A percentile compares a stretch with the other conserved stretches of the same genome.
Conservation (phyloP, 2,329 filamentous ascomycete genomes). For the Hirsutella thompsonii region DNA sequence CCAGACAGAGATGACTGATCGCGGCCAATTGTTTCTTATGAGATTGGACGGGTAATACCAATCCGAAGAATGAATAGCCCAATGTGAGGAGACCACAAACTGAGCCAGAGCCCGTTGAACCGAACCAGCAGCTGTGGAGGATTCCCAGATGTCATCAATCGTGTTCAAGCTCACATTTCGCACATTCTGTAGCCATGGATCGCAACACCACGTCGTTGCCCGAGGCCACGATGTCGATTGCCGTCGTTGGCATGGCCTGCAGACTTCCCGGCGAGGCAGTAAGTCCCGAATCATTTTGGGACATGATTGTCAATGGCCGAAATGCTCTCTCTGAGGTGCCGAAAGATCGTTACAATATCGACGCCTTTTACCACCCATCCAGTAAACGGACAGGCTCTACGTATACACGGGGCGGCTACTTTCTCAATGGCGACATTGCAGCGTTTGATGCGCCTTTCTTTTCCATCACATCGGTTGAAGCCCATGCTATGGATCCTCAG, state of each 20-base stretch:
- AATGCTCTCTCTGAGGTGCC: conserved; percentile 28
- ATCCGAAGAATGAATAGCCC: too few relatives aligned
- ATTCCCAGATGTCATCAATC: too few relatives aligned
- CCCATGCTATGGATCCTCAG: conserved; percentile 27
- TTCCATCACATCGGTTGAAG: conserved; percentile 35
- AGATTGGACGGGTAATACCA: too few relatives aligned
- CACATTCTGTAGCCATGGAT: too few relatives aligned
- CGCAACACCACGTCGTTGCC: too few relatives aligned
- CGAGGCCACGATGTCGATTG: conserved; percentile 26
- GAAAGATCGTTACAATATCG: conserved; percentile 31
- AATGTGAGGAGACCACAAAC: too few relatives aligned
- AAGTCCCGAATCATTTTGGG: conserved; percentile 29
- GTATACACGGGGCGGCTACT: conserved; percentile 23
- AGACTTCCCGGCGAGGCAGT: conserved; percentile 29
- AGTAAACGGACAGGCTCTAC: conserved; percentile 25
- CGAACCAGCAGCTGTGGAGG: too few relatives aligned
- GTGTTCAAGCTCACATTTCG: too few relatives aligned
- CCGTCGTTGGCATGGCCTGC: conserved; percentile 34
- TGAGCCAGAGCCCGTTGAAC: too few relatives aligned
- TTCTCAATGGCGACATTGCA: conserved; percentile 30
- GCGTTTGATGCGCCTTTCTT: conserved; percentile 40
- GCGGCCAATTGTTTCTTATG: too few relatives aligned
- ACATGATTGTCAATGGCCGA: conserved; percentile 24
- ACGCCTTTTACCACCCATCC: conserved; percentile 27
- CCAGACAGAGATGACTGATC: too few relatives aligned